Evolutionary conservation across 2,329 filamentous ascomycete species (phyloP), one percentile per base, ranked within the genome.

Genomic region (Epichloe amarillans): DNA sequence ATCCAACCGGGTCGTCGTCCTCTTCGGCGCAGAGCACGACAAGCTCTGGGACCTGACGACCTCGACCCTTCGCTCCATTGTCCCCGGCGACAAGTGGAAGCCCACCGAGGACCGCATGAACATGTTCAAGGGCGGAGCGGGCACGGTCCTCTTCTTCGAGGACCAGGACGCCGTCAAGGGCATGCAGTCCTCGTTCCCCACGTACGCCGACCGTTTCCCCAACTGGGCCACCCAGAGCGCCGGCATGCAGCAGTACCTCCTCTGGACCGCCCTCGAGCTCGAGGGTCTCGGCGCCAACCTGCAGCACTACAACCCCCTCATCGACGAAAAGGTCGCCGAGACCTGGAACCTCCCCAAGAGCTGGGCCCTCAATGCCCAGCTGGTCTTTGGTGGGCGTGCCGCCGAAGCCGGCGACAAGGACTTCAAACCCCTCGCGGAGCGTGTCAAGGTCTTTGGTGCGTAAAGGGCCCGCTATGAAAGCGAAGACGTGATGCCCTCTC

Each of bases 281-380:
- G 88, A 93, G 65, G 88, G 89, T 33, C 79, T 94, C 51, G 88
- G 88, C 57, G 86, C 84, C 64, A 95, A 90, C 75, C 76, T 95
- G 49, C 89, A 95, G 76, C 89, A 95, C 73, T 95, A 95, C 76
- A 93, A 88, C 77, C 88, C 19, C 19, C 69, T 95, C 52, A 80
- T 94, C 59, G 85, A 95, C 69, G 74, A 76, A 57, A 80, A 82
- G 71, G 84, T 89, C 49, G 70, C 76, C 43, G 72, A 69, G 54
- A 72, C 80, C 59, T 95, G 87, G 85, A 75, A 76, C 52, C 60
- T 95, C 35, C 84, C 86, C 42, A 62, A 69, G 17, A 76, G 77
- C 60, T 95, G 89, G 88, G 79, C 79, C 62, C 77, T 95, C 56
- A 80, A 83, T 63, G 83, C 86, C 23, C 88, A 95, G 76, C 73